Percentiles rank a stretch among this genome's conserved stretches.
Evolutionary conservation across 1,284 basidiomycete genomes (phyloP).

Genomic region (Rhodotorula sp.): DNA sequence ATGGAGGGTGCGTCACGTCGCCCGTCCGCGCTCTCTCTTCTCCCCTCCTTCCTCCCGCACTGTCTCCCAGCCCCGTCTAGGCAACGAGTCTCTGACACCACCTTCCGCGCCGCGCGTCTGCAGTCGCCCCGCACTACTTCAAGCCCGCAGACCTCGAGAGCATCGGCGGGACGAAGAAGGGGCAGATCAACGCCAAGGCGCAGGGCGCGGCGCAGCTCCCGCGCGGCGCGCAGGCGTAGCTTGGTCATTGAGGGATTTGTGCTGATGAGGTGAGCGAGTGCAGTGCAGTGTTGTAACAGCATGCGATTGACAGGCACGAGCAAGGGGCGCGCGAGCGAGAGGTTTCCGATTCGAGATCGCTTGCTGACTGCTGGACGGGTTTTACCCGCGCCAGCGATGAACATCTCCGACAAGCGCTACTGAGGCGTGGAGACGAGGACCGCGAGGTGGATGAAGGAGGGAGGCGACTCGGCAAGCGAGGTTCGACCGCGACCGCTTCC

Average conservation of each 20-base stretch:
- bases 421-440: too few species aligned
- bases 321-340: too few species aligned
- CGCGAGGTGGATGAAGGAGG: too few species aligned
- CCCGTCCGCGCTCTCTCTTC: conserved; percentile 6
- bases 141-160: conserved; percentile 84
- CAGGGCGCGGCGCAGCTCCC: conserved; percentile 32
- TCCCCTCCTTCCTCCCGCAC: not conserved
- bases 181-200: conserved; percentile 37
- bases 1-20: conserved; percentile 68
- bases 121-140: conserved; percentile 93
- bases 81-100: not conserved
- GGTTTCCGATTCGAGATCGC: too few species aligned
- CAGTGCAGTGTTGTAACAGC: too few species aligned
- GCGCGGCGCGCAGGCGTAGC: conserved; percentile 3
- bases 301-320: too few species aligned
- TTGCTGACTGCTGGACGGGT: too few species aligned
- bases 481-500: not conserved
- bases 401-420: too few species aligned
- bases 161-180: conserved; percentile 40
- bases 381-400: too few species aligned
- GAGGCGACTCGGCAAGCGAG: too few species aligned
- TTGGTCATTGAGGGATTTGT: too few species aligned
- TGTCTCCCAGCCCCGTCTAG: not conserved
- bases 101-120: not conserved
- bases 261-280: too few species aligned